A percentile compares a stretch with the other conserved stretches of the same genome.
Conservation (phyloP, 2,329 filamentous ascomycete species). For the Sarocladium brachiariae region DNA sequence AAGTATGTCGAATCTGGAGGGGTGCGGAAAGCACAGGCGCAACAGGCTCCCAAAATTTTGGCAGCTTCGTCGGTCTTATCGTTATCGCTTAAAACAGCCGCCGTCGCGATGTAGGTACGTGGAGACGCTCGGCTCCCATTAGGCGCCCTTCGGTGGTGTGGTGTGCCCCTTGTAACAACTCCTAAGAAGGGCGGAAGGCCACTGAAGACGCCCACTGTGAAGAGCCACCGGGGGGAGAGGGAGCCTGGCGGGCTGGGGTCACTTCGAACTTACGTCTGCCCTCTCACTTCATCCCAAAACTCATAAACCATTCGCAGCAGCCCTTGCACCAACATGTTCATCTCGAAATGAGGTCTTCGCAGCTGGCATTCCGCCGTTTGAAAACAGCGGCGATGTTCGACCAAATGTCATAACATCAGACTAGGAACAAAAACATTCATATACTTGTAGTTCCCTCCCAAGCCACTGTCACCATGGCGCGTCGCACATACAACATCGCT, state of each 20-base stretch:
- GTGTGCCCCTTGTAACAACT: neutral
- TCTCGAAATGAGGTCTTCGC: neutral
- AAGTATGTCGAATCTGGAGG: neutral
- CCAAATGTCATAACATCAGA: neutral
- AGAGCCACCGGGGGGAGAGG: no score
- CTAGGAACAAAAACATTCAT: constrained; percentile 11
- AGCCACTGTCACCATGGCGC: constrained; percentile 36
- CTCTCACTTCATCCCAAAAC: no score
- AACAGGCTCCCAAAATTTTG: constrained; percentile 4
- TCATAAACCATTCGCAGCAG: neutral
- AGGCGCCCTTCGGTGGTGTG: neutral
- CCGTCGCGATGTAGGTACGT: neutral
- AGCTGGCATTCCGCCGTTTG: neutral
- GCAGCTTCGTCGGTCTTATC: constrained; percentile 3
- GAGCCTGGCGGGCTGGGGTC: no score
- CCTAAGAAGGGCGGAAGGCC: neutral
- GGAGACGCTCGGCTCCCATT: neutral
- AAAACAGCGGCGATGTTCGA: neutral
- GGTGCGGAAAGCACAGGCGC: neutral
- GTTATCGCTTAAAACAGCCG: neutral
- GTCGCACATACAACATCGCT: constrained; percentile 59
- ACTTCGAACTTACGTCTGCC: no score
- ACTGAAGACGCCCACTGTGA: neutral
- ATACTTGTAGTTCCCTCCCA: constrained; percentile 9
- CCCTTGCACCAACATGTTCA: neutral